These are phyloP conservation scores for Pisolithus albus DNA, from an alignment of 768 basidiomycete species.

Conservation along the genomic window DNA sequence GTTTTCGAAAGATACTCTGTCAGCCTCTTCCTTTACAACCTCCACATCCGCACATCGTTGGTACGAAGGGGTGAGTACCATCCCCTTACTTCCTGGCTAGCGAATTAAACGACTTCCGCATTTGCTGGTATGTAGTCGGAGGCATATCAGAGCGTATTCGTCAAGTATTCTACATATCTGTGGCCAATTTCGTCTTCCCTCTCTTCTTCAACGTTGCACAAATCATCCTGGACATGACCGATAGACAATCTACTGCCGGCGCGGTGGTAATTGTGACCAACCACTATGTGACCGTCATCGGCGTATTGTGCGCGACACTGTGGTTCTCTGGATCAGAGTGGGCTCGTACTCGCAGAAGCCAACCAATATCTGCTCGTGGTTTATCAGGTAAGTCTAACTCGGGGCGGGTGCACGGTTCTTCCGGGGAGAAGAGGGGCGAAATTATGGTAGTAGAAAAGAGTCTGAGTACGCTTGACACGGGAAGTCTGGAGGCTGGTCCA, in stretches of 20 bases:
- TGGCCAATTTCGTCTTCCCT: constrained; percentile 34
- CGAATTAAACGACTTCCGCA: not conserved
- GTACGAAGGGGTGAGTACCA: not conserved
- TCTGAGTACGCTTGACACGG: not conserved
- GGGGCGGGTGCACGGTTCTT: not conserved
- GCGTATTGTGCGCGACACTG: constrained; percentile 31
- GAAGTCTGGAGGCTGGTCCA: not conserved
- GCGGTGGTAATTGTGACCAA: constrained; percentile 12
- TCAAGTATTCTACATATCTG: constrained; percentile 30
- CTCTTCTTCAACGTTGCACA: constrained; percentile 28
- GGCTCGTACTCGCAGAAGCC: not conserved
- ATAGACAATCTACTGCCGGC: not conserved
- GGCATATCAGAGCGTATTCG: constrained; percentile 20
- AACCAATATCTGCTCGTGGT: not conserved
- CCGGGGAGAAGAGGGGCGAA: not conserved
- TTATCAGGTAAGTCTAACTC: not conserved
- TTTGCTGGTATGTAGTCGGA: constrained; percentile 4
- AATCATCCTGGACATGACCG: constrained; percentile 17
- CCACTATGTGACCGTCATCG: constrained; percentile 27
- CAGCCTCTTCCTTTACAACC: constrained; percentile 22
- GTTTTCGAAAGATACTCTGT: constrained; percentile 19
- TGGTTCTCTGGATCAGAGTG: constrained; percentile 16
- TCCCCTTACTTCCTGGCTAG: not conserved
- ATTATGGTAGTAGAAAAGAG: not conserved
- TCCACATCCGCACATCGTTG: constrained; percentile 4